Evolutionary conservation across 257 asterid genomes (phyloP).

Genomic region (Verbascum thapsus): DNA sequence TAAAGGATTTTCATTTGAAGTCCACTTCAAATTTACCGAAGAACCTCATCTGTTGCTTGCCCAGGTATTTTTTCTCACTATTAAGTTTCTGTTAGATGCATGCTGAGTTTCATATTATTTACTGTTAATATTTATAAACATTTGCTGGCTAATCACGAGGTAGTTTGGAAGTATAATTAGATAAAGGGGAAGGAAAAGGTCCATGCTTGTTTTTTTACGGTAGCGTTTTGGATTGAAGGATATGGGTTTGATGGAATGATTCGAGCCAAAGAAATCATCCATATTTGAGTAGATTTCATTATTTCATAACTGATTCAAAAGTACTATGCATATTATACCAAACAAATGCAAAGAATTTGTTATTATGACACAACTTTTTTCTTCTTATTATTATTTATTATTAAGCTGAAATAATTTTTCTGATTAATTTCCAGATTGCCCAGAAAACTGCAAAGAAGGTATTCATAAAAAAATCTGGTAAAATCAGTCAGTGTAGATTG

Average conservation of each 20-base stretch:
- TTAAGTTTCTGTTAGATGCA: background rate
- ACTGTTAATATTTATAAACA: background rate
- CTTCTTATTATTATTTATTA: background rate
- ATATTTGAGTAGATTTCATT: no score
- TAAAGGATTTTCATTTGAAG: constrained; percentile 51
- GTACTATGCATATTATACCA: no score
- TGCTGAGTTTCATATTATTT: background rate
- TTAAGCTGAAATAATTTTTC: background rate
- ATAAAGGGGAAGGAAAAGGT: no score
- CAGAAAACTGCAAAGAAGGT: constrained; percentile 82
- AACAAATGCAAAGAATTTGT: no score
- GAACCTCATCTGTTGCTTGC: constrained; percentile 89
- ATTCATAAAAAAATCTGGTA: constrained; percentile 61
- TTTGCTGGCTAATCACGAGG: background rate
- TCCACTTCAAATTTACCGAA: constrained; percentile 53
- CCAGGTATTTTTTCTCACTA: constrained; percentile 58
- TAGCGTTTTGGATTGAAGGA: no score
- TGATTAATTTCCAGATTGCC: constrained; percentile 57
- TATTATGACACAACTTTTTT: no score
- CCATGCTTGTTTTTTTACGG: no score
- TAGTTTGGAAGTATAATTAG: background rate
- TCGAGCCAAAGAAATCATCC: no score
- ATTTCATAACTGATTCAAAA: no score
- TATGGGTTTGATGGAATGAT: no score
- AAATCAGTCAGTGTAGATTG: constrained; percentile 73